Evolutionary conservation across 2,329 filamentous ascomycete species (phyloP), one percentile per base, ranked within the genome.

Genomic region (Xylaria sp.): DNA sequence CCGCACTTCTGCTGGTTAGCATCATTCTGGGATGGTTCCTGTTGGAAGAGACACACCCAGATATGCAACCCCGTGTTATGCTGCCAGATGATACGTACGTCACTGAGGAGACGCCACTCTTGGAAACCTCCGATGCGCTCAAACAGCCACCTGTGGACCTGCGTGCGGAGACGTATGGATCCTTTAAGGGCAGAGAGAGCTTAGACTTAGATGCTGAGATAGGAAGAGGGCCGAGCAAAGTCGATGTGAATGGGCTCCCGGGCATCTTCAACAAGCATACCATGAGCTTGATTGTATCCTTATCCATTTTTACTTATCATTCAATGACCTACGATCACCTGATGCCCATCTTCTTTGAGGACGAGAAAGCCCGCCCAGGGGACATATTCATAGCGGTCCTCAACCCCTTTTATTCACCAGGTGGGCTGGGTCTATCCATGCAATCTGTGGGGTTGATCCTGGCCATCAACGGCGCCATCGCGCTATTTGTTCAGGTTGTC

Each of bases 241-340:
- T 75, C 37, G 79, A 83, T 69, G 82, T 83, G 70, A 82, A 74
- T 5, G 72, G 77, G 67, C 74, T 77, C 28, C 72, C 72, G 66
- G 83, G 77, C 74, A 84, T 87, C 69, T 88, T 86, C 80, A 84
- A 82, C 79, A 84, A 85, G 80, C 88, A 87, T 50, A 90, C 97
- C 69, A 84, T 92, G 73, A 90, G 92, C 80, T 88, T 97, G 63
- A 89, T 96, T 48, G 77, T 94, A n/a, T 91, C 94, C 1, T 83
- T 98, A 57, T 93, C 92, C 54, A 93, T 98, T 72, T 97, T 97
- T 82, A 96, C 94, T 4, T 97, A 97, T 79, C 94, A 98, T 81
- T 94, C 92, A 46, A 98, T 98, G 94, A 94, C 92, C 0, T 98
- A 93, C 81, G 95, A 98, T 77, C 93, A 97, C 78, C 87, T 98